A percentile compares a stretch with the other conserved stretches of the same genome.
phyloP scores from a whole-genome alignment of 331 rosid genomes.

The Phaseolus coccineus region DNA sequence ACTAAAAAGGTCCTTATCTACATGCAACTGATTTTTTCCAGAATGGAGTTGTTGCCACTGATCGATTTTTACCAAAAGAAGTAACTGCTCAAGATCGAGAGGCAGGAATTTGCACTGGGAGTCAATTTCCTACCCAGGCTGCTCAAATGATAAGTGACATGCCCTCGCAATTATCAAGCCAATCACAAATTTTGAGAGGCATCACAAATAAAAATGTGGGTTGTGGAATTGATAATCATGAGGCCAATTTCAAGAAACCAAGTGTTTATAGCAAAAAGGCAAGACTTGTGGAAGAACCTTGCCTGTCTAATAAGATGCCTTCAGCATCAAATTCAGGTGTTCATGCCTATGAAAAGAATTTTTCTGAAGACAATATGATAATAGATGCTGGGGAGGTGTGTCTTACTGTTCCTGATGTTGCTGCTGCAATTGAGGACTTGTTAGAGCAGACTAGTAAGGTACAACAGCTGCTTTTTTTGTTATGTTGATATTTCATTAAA shows the following conservation, averaged over 20 bases:
- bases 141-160: conserved; percentile 57
- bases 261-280: conserved; percentile 68
- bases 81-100: conserved; percentile 80
- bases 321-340: conserved; percentile 47
- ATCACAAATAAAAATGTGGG: conserved; percentile 38
- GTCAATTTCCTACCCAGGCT: conserved; percentile 92
- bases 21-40: conserved; percentile 48
- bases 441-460: conserved; percentile 97
- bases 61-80: conserved; percentile 79
- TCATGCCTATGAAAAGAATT: conserved; percentile 49
- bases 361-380: conserved; percentile 51
- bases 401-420: conserved; percentile 86
- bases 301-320: conserved; percentile 45
- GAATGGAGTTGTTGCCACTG: conserved; percentile 72
- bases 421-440: conserved; percentile 95
- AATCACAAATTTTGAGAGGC: conserved; percentile 54
- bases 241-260: conserved; percentile 50
- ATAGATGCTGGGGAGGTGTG: conserved; percentile 52
- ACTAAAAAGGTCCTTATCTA: conserved; percentile 9
- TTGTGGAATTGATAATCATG: conserved; percentile 47
- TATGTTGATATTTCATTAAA: conserved; percentile 14
- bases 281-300: conserved; percentile 67
- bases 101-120: conserved; percentile 70
- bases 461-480: conserved; percentile 48
- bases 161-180: conserved; percentile 67